A percentile compares a stretch with the other conserved stretches of the same genome.
These are phyloP conservation scores for thale cress (Arabidopsis thaliana) DNA, from an alignment of 345 rosid genomes.

Conservation along the genomic window TAIR10.1 NC_003076.8:24412001-24412500, in stretches of 20 bases:
- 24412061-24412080: constrained; percentile 92
- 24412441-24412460: constrained; percentile 60
- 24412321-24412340: constrained; percentile 56
- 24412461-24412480: constrained; percentile 41
- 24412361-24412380: constrained; percentile 81
- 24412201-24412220: constrained; percentile 88
- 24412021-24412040: constrained; percentile 83
- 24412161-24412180: constrained; percentile 85
- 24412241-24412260: constrained; percentile 98
- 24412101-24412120: constrained; percentile 76
- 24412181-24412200: constrained; percentile 92
- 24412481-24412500: constrained; percentile 32
- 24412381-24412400: constrained; percentile 76
- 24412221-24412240: constrained; percentile 94
- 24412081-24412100: constrained; percentile 96
- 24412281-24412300: constrained; percentile 99
- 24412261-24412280: constrained; percentile 94
- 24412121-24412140: constrained; percentile 84
- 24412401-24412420: constrained; percentile 52
- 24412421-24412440: constrained; percentile 77
- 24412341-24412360: constrained; percentile 44
- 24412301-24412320: constrained; percentile 94
- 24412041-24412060: constrained; percentile 76
- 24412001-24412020: constrained; percentile 87
- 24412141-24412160: constrained; percentile 76